Evolutionary conservation across 2,329 filamentous ascomycete species (phyloP), one percentile per base, ranked within the genome.

Genomic region (Alternaria sp.): DNA sequence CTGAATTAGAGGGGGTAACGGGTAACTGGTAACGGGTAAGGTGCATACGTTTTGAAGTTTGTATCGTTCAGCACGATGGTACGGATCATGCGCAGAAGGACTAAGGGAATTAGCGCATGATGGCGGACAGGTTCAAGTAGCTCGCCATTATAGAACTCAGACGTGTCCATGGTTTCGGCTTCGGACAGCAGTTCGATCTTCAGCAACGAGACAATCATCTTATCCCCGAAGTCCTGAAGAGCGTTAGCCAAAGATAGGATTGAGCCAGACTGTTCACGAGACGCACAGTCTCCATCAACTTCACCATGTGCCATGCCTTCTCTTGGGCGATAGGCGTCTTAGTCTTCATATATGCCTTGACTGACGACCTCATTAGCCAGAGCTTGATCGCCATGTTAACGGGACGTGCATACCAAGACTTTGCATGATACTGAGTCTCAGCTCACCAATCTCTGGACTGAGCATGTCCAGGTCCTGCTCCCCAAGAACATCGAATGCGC

Each of bases 391-490:
- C 12, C 12, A n/a, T 4, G 28, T 18, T 2, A 25, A n/a, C 3
- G 11, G 30, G 7, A 9, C 15, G 1, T 14, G 60, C 69, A n/a
- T 60, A 83, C 81, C 78, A 43, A 82, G 75, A 15, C 77, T 74
- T 71, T 96, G 90, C 43, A 90, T 85, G 25, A 94, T 87, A 20
- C 88, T 85, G 11, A 92, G 80, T 33, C 87, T 86, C 30, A 95
- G 83, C 58, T 94, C 89, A 23, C 86, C 79, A 2, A 87, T 87
- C 66, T 89, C 86, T 7, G 84, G 80, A 26, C 88, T 89, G 4
- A 91, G 78, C 18, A 81, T 78, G 21, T 89, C 86, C 0, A 87
- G 71, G 9, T 87, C 83, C 58, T 88, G 87, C 20, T 74, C 71
- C 55, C 86, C 84, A 25, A 94, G 82, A 26, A 89, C 72, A 11